Evolutionary conservation across 2,329 filamentous ascomycete genomes (phyloP), one percentile per base, ranked within the genome.

Genomic region (Ilyonectria sp.): DNA sequence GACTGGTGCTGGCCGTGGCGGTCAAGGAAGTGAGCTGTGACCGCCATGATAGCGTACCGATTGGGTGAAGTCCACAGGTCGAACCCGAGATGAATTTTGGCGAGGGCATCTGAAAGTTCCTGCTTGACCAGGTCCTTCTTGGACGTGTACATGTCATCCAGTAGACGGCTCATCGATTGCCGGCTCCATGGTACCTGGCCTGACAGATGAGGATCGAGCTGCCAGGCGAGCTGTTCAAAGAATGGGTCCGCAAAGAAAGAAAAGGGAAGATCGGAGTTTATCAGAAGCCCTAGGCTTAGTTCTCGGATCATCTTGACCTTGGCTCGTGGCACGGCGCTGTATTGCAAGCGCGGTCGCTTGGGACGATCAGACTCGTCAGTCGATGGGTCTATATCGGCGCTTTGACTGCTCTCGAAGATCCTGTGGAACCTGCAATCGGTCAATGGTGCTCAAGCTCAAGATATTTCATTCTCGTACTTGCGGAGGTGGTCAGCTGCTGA

Each of bases 251-350:
- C 33, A 6, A 52, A 52, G 49, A 52, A 52, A 52, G 49, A 52
- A 52, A 52, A 52, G 26, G 49, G 49, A 52, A 52, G 23, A n/a
- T 52, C 26, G 49, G 49, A 13, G 23, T 52, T 52, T 23, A 52
- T 52, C 49, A 52, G 26, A 52, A 52, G 49, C 19, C 21, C 21
- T 8, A 52, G 26, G 49, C 49, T 52, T n/a, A 44, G 40, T 44
- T 44, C 40, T n/a, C 40, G 40, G 40, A 44, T 17, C 17, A 44
- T 44, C 40, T 44, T 44, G 40, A 44, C 40, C 13, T n/a, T 44
- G 40, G 40, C 40, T 19, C 40, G 40, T 17, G 40, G 40, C 13
- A 44, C 17, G 40, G 40, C 40, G 40, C 40, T 44, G 40, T 44
- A 44, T 4, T 44, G 40, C 5, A 44, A 44, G 40, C 40, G 13